These are phyloP conservation scores for Beauveria scarabaeidicola DNA, from an alignment of 2,329 filamentous ascomycete genomes.

Conservation along the genomic window DNA sequence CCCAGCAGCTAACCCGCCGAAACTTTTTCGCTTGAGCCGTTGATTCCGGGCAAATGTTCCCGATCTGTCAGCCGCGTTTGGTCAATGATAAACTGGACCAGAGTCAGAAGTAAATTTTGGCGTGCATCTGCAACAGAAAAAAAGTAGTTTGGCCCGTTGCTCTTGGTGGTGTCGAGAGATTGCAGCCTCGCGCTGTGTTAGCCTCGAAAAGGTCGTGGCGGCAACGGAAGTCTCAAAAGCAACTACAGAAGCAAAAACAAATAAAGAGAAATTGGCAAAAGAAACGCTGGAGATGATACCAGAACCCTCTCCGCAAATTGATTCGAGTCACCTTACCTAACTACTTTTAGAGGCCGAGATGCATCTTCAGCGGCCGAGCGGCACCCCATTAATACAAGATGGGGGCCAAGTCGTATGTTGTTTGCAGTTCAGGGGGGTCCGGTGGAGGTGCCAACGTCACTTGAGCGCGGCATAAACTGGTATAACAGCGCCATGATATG, in stretches of 20 bases:
- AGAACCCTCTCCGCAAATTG: constrained; percentile 7
- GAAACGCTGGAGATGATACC: background rate
- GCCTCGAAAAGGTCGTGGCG: background rate
- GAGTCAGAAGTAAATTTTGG: background rate
- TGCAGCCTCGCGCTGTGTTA: background rate
- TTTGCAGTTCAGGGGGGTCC: background rate
- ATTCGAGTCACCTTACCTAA: background rate
- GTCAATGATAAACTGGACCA: background rate
- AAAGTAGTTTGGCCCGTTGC: background rate
- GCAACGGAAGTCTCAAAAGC: background rate
- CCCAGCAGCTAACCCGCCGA: background rate
- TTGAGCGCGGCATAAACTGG: background rate
- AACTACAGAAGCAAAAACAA: background rate
- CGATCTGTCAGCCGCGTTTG: background rate
- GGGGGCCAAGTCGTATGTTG: background rate
- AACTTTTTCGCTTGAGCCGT: background rate
- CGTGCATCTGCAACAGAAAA: background rate
- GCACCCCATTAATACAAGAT: background rate
- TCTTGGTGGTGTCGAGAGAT: background rate
- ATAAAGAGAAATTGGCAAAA: background rate
- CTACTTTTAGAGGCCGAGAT: too few species aligned
- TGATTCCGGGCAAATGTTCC: background rate
- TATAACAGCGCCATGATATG: background rate
- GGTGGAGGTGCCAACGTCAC: background rate
- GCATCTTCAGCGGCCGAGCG: background rate